Conservation (phyloP, 371 early-diverging fungal genomes). For the Capniomyces stellatus region DNA sequence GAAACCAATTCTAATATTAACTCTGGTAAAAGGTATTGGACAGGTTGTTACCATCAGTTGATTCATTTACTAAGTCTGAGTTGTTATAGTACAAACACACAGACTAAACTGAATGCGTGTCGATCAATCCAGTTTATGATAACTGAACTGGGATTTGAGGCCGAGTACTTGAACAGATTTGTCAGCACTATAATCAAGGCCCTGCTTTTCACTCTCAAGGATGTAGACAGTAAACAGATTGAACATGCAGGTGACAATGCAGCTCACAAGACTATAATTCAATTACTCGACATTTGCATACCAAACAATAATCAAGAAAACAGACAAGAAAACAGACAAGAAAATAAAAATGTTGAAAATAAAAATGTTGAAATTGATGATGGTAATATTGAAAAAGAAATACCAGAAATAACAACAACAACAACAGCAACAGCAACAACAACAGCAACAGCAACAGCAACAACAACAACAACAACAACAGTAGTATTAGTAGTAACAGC, state of each 20-base stretch:
- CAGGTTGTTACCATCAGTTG: too few relatives aligned
- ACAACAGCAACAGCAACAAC: background rate
- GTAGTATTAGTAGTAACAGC: too few relatives aligned
- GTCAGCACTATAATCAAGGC: constrained; percentile 84
- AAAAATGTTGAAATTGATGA: background rate
- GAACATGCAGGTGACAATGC: background rate
- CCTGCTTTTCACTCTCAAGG: constrained; percentile 83
- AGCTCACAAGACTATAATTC: background rate
- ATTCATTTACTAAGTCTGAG: constrained; percentile 3
- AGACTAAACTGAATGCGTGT: constrained; percentile 70
- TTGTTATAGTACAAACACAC: constrained; percentile 38
- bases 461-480: background rate
- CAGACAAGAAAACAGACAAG: background rate
- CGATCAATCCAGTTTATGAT: constrained; percentile 68
- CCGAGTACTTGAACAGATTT: constrained; percentile 77
- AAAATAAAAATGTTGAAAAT: background rate
- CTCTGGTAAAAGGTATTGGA: too few relatives aligned
- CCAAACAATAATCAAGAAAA: background rate
- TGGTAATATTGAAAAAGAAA: background rate
- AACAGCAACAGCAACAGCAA: background rate
- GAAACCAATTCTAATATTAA: too few relatives aligned
- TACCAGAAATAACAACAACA: background rate
- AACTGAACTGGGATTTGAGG: constrained; percentile 62
- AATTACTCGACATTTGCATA: too few relatives aligned
- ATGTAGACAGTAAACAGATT: constrained; percentile 38